These are phyloP conservation scores for Amanita rubescens DNA, from an alignment of 768 basidiomycete genomes.

Conservation along the genomic window DNA sequence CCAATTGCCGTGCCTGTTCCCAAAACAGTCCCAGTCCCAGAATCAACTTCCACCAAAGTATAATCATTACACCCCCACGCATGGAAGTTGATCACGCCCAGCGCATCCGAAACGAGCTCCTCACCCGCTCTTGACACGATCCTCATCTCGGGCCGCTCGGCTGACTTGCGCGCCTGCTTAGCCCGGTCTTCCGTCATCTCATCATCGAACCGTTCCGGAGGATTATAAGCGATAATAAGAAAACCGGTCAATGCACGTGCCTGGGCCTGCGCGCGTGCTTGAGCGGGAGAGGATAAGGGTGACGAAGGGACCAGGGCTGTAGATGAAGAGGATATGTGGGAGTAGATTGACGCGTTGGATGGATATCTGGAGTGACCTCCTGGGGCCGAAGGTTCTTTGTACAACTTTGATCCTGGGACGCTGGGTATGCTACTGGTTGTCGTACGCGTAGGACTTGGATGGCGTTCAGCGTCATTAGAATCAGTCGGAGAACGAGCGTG, in stretches of 20 bases:
- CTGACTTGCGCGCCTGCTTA: constrained; percentile 73
- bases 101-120: constrained; percentile 78
- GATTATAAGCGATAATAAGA: constrained; percentile 81
- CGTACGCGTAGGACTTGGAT: constrained; percentile 9
- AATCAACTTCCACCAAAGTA: constrained; percentile 47
- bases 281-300: neutral
- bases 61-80: constrained; percentile 93
- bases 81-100: constrained; percentile 72
- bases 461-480: constrained; percentile 11
- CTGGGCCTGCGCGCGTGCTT: constrained; percentile 4
- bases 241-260: constrained; percentile 50
- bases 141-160: constrained; percentile 90
- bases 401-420: constrained; percentile 4
- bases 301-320: neutral
- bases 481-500: constrained; percentile 4
- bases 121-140: constrained; percentile 87
- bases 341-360: neutral
- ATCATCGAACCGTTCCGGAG: constrained; percentile 66
- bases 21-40: neutral
- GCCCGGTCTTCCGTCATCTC: constrained; percentile 68
- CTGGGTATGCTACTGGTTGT: constrained; percentile 13
- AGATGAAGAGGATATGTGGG: neutral
- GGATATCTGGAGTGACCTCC: neutral
- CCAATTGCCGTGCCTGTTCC: constrained; percentile 16
- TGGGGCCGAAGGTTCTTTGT: too few relatives aligned